A percentile compares a stretch with the other conserved stretches of the same genome.
These are phyloP conservation scores for Blastobotrys elegans DNA, from an alignment of 1,139 yeast species.

Conservation along the genomic window DNA sequence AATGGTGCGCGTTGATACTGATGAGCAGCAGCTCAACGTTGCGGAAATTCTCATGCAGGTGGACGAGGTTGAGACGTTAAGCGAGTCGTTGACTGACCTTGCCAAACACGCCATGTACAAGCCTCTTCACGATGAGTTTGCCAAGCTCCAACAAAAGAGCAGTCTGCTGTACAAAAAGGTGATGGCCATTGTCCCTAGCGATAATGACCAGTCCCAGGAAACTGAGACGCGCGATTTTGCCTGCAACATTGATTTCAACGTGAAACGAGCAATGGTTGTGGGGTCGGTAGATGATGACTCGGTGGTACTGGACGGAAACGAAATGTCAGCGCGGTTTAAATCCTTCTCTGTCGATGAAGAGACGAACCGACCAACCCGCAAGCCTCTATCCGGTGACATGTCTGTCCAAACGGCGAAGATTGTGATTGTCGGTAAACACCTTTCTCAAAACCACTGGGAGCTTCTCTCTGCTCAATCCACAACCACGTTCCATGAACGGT, in stretches of 20 bases:
- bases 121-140: not conserved
- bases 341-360: slow-evolving; percentile 11
- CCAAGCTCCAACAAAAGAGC: not conserved
- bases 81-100: slow-evolving; percentile 2
- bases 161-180: not conserved
- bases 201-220: not conserved
- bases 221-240: not conserved
- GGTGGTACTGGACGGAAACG: slow-evolving; percentile 7
- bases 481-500: slow-evolving; percentile 10
- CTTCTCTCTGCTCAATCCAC: slow-evolving; percentile 10
- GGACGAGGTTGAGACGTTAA: slow-evolving; percentile 7
- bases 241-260: slow-evolving; percentile 8
- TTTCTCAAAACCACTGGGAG: not conserved
- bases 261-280: slow-evolving; percentile 8
- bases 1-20: slow-evolving; percentile 11
- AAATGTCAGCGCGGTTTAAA: slow-evolving; percentile 10
- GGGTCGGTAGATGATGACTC: slow-evolving; percentile 6
- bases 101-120: slow-evolving; percentile 3
- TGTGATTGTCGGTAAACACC: slow-evolving; percentile 6
- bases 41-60: slow-evolving; percentile 10
- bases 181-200: not conserved
- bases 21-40: slow-evolving; percentile 7
- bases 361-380: slow-evolving; percentile 1
- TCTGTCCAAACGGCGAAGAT: slow-evolving; percentile 5
- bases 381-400: slow-evolving; percentile 8